These are phyloP conservation scores for Agarophyton chilense DNA, from an alignment of 23 red algal species.

Conservation along the genomic window DNA sequence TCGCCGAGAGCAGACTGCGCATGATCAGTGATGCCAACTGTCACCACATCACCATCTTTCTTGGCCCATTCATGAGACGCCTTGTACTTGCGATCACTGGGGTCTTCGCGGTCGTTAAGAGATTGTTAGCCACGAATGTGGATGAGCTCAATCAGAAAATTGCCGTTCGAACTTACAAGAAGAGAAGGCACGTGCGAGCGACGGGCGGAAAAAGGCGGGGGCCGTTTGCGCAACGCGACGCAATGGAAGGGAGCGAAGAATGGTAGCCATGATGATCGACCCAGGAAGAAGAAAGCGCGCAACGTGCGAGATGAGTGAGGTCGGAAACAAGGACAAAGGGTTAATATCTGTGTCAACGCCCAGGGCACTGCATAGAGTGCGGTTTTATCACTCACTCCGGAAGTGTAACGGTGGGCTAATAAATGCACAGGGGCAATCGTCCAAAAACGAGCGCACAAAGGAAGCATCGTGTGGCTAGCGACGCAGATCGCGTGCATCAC, in stretches of 20 bases:
- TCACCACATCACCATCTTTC: slow-evolving; percentile 78
- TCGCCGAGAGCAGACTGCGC: slow-evolving; percentile 90
- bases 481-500: slow-evolving; percentile 9
- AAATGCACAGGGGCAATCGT: background rate
- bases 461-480: slow-evolving; percentile 15
- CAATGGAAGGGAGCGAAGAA: slow-evolving; percentile 24
- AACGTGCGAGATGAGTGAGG: too few species aligned
- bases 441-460: background rate
- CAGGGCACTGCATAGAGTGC: too few species aligned
- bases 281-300: background rate
- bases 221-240: background rate
- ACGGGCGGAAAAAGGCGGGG: background rate
- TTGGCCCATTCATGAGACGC: slow-evolving; percentile 96
- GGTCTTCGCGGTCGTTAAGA: slow-evolving; percentile 16
- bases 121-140: background rate
- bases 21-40: slow-evolving; percentile 93
- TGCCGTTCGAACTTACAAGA: background rate
- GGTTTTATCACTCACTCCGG: background rate
- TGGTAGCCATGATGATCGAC: background rate
- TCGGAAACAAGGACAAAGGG: too few species aligned
- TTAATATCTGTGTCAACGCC: too few species aligned
- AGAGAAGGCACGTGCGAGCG: background rate
- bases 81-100: slow-evolving; percentile 89
- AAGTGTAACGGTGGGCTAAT: background rate
- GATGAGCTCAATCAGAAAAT: background rate